Conservation (phyloP, 805 yeast species). For the Wickerhamiella allomyrinae region DNA sequence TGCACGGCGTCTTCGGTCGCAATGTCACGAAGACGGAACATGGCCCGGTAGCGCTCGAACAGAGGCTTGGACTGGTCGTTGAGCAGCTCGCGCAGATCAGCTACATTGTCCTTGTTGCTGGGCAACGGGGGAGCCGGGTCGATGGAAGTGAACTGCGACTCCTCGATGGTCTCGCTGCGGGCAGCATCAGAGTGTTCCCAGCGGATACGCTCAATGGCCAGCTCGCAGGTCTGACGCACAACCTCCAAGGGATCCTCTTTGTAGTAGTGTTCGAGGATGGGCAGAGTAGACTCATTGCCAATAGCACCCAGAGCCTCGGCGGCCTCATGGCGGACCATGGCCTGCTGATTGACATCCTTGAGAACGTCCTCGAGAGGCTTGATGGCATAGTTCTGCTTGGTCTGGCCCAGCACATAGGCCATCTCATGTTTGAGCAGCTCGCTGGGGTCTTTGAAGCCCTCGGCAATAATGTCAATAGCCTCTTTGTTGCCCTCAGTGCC, state of each 20-base stretch:
- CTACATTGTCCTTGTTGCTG: slow-evolving; percentile 42
- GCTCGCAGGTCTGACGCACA: slow-evolving; percentile 93
- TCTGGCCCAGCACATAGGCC: slow-evolving; percentile 94
- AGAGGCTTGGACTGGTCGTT: slow-evolving; percentile 66
- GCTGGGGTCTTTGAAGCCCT: slow-evolving; percentile 67
- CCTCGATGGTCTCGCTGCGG: slow-evolving; percentile 54
- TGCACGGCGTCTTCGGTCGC: slow-evolving; percentile 86
- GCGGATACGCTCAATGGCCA: slow-evolving; percentile 85
- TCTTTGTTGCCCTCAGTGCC: slow-evolving; percentile 62
- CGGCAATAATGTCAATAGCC: slow-evolving; percentile 85
- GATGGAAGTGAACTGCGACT: slow-evolving; percentile 68
- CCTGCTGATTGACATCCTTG: slow-evolving; percentile 44
- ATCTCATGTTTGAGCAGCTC: slow-evolving; percentile 95
- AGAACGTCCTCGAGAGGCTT: slow-evolving; percentile 62
- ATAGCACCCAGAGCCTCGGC: slow-evolving; percentile 98
- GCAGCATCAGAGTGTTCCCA: slow-evolving; percentile 71
- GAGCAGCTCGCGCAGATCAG: slow-evolving; percentile 49
- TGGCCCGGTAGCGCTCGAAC: slow-evolving; percentile 92
- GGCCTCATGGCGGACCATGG: slow-evolving; percentile 98
- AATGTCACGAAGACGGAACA: slow-evolving; percentile 93
- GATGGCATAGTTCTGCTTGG: slow-evolving; percentile 68
- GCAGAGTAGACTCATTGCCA: slow-evolving; percentile 63
- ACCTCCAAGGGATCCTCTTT: slow-evolving; percentile 69
- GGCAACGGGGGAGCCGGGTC: slow-evolving; percentile 99
- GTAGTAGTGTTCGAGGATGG: slow-evolving; percentile 46